Evolutionary conservation across 2,329 filamentous ascomycete species (phyloP).

Genomic region (Chrysosporium keratinophilum): DNA sequence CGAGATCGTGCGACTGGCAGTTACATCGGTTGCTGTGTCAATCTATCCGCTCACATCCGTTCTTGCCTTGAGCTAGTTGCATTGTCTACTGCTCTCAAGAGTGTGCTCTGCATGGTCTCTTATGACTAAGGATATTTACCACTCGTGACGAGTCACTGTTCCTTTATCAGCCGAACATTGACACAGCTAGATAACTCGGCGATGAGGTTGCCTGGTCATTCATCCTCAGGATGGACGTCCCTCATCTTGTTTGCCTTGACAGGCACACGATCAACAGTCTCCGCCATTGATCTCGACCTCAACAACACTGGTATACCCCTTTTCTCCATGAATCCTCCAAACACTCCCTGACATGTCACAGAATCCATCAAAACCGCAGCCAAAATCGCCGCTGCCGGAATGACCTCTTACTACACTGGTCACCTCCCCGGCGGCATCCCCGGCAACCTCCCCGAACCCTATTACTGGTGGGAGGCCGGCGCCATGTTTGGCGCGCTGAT

Average conservation of each 20-base stretch:
- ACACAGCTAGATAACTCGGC: not conserved
- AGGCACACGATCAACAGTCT: not conserved
- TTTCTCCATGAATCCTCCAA: too few relatives aligned
- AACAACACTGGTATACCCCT: conserved; percentile 13
- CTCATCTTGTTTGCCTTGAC: not conserved
- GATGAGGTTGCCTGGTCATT: conserved; percentile 6
- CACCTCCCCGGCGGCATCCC: conserved; percentile 24
- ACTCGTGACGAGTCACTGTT: not conserved
- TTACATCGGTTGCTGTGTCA: too few relatives aligned
- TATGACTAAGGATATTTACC: not conserved
- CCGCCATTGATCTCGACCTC: conserved; percentile 13
- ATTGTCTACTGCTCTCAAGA: too few relatives aligned
- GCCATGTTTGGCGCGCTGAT: conserved; percentile 47
- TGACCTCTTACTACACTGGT: conserved; percentile 29
- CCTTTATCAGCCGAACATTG: not conserved
- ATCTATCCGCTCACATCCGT: too few relatives aligned
- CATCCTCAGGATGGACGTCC: conserved; percentile 4
- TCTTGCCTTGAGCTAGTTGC: too few relatives aligned
- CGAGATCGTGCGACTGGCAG: too few relatives aligned
- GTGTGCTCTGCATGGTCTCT: not conserved
- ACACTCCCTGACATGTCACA: conserved; percentile 10
- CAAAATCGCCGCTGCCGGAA: conserved; percentile 25
- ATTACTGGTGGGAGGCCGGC: conserved; percentile 32
- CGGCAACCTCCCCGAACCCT: conserved; percentile 27
- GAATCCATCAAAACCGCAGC: conserved; percentile 28